A percentile compares a stretch with the other conserved stretches of the same genome.
Conservation (phyloP, 352 stramenopile species). For the Phytopythium delawarense region DNA sequence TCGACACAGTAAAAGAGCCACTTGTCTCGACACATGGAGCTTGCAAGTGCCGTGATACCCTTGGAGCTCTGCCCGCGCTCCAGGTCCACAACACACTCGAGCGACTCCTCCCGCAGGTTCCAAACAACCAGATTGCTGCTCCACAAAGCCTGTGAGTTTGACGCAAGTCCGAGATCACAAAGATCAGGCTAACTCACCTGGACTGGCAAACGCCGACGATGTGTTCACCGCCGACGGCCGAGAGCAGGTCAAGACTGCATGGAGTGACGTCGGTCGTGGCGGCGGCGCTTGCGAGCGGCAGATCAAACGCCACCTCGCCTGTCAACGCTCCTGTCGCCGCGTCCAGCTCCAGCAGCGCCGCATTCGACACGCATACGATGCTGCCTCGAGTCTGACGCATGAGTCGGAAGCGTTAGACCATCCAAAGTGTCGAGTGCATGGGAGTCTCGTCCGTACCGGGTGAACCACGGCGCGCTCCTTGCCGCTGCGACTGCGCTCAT, state of each 20-base stretch:
- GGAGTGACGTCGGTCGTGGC: neutral
- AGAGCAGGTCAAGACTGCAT: slow-evolving; percentile 40
- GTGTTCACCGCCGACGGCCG: slow-evolving; percentile 35
- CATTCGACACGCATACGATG: slow-evolving; percentile 49
- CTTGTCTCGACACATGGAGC: slow-evolving; percentile 46
- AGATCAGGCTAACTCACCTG: slow-evolving; percentile 8
- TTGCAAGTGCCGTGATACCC: slow-evolving; percentile 45
- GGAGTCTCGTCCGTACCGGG: slow-evolving; percentile 10
- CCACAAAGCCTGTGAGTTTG: neutral
- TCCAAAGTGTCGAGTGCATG: neutral
- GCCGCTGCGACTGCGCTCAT: slow-evolving; percentile 5
- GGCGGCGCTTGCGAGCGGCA: slow-evolving; percentile 24
- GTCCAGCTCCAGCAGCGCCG: slow-evolving; percentile 64
- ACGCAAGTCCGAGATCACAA: neutral
- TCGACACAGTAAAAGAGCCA: slow-evolving; percentile 76
- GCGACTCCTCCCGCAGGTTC: slow-evolving; percentile 56
- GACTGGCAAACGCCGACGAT: slow-evolving; percentile 58
- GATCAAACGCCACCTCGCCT: slow-evolving; percentile 63
- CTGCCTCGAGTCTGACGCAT: slow-evolving; percentile 27
- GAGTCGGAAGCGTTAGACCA: neutral
- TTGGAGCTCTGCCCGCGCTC: slow-evolving; percentile 50
- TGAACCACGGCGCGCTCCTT: slow-evolving; percentile 28
- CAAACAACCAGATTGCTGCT: slow-evolving; percentile 51
- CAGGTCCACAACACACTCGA: slow-evolving; percentile 57
- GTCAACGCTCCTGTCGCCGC: slow-evolving; percentile 43